Base-by-base conservation (phyloP, 23 red algal genomes). In the Chondrus crispus region DNA sequence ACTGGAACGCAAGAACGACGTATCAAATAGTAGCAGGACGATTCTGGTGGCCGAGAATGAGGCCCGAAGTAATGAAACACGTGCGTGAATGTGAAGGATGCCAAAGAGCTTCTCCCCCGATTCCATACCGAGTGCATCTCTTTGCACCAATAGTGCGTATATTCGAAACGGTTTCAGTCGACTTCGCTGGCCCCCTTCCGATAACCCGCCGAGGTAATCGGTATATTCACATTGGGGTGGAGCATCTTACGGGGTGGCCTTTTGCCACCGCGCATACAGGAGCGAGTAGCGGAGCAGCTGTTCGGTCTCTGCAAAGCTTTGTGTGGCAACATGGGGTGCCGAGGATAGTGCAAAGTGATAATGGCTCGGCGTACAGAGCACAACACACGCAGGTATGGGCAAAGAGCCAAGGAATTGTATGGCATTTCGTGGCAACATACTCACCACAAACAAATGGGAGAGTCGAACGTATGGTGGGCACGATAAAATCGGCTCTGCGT, bases 211-310 rank as follows among this genome's bases (percentile, higher is more conserved):
- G 12, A 26, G 78, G 78, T 1, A 37, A 62, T 28, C 52, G 39
- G 48, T 82, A 54, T 51, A 53, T 54, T 58, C 22, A 55, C 9
- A 1, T 82, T 57, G 30, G 30, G n/a, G 78, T 82, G 8, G 2
- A 82, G 24, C 78, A 82, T 1, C 43, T 82, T 8, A 82, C 40
- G 22, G 78, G 78, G 22, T 82, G 78, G 78, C 53, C 78, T 20
- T 20, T 72, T 30, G n/a, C n/a, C n/a, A n/a, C n/a, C n/a, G n/a
- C n/a, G n/a, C n/a, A n/a, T n/a, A n/a, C n/a, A n/a, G n/a, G n/a
- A n/a, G n/a, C n/a, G n/a, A n/a, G n/a, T n/a, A n/a, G n/a, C n/a
- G n/a, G n/a, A n/a, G n/a, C n/a, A n/a, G n/a, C n/a, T n/a, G n/a
- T n/a, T n/a, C n/a, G n/a, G n/a, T n/a, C n/a, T n/a, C n/a, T n/a